Evolutionary conservation across 1,284 basidiomycete genomes (phyloP).

Genomic region (Coniophora puteana): DNA sequence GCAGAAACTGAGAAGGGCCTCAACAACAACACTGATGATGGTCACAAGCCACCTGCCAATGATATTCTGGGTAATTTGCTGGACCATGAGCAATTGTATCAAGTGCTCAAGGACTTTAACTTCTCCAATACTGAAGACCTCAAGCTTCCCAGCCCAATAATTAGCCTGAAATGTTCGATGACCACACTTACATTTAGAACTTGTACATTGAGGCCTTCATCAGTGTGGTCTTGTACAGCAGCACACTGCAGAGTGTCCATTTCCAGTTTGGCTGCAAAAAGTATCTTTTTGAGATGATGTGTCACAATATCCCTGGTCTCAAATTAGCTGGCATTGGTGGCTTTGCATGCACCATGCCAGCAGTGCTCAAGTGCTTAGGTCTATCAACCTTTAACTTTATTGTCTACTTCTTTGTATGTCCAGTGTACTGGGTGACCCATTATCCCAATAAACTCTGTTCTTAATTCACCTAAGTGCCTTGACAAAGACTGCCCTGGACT

Average conservation of each 20-base stretch:
- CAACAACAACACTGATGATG: too few relatives aligned
- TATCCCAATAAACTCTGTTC: not conserved
- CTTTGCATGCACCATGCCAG: not conserved
- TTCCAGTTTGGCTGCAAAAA: not conserved
- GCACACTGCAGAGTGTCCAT: not conserved
- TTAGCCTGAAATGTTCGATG: conserved; percentile 4
- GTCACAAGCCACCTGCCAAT: too few relatives aligned
- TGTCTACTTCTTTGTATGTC: conserved; percentile 1
- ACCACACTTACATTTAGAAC: not conserved
- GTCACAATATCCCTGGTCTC: not conserved
- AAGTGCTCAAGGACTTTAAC: too few relatives aligned
- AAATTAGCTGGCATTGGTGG: not conserved
- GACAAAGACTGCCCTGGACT: too few relatives aligned
- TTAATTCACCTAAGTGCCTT: too few relatives aligned
- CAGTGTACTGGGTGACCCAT: not conserved
- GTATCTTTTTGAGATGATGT: not conserved
- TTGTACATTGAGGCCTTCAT: conserved; percentile 1
- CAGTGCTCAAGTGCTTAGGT: conserved; percentile 1
- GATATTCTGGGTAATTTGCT: too few relatives aligned
- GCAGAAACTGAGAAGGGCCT: too few relatives aligned
- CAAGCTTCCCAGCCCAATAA: too few relatives aligned
- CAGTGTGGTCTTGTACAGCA: not conserved
- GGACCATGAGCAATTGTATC: too few relatives aligned
- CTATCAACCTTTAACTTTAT: not conserved
- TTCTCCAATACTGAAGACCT: too few relatives aligned